Percentiles rank a stretch among this genome's conserved stretches.
These are phyloP conservation scores for Phylloporus arenicola DNA, from an alignment of 768 basidiomycete species.

Conservation along the genomic window DNA sequence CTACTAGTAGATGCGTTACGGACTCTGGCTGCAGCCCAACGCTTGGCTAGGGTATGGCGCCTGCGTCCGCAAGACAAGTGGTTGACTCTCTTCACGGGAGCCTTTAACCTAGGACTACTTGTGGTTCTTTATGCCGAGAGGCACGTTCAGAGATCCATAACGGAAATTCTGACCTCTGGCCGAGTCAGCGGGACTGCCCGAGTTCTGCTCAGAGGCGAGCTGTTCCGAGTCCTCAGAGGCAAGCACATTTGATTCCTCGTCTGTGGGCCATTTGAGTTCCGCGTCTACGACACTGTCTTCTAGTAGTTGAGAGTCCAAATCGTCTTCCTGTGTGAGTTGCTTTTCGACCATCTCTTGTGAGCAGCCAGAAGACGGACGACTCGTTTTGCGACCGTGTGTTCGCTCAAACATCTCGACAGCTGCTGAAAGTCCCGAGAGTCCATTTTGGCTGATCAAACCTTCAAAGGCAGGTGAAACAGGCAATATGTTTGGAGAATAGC, in stretches of 20 bases:
- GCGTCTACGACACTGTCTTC: constrained; percentile 9
- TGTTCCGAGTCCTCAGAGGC: background rate
- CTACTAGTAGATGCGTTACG: constrained; percentile 8
- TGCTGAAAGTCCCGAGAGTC: constrained; percentile 4
- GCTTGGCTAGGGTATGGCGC: constrained; percentile 48
- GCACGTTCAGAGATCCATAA: constrained; percentile 21
- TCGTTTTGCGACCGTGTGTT: constrained; percentile 1
- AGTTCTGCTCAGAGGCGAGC: background rate
- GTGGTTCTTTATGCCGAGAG: background rate
- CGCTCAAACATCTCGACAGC: constrained; percentile 20
- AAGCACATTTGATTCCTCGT: constrained; percentile 13
- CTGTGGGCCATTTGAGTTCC: constrained; percentile 27
- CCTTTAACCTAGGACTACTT: background rate
- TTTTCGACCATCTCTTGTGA: constrained; percentile 43
- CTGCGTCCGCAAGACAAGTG: constrained; percentile 43
- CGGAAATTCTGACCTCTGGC: constrained; percentile 14
- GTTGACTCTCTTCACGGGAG: constrained; percentile 30
- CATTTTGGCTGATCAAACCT: constrained; percentile 8
- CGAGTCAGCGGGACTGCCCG: constrained; percentile 1
- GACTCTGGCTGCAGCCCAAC: constrained; percentile 26
- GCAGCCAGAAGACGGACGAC: constrained; percentile 24
- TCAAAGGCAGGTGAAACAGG: constrained; percentile 22
- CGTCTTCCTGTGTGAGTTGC: constrained; percentile 42
- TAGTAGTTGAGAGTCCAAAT: constrained; percentile 8
- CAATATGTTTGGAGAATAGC: constrained; percentile 7